phyloP scores from a whole-genome alignment of 306 rosid genomes.

The Sophora flavescens region DNA sequence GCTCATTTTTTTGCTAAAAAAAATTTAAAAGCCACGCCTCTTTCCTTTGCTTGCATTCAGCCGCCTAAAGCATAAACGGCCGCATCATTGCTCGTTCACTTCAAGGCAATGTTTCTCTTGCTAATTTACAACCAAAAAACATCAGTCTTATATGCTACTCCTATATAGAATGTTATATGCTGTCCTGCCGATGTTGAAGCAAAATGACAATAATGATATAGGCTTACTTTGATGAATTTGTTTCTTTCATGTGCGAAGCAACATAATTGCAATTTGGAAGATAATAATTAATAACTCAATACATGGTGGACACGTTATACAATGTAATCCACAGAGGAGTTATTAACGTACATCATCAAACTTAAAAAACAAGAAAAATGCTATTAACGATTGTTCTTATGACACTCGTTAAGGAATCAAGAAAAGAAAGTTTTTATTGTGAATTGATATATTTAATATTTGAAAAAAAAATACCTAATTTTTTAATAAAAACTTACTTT shows the following conservation, averaged over 20 bases:
- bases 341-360: not conserved
- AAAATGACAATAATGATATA: not conserved
- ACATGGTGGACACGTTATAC: not conserved
- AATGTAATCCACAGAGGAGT: not conserved
- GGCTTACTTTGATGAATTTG: not conserved
- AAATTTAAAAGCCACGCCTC: no score
- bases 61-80: constrained; percentile 30
- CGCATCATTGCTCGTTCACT: constrained; percentile 6
- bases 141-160: no score
- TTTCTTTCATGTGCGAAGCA: not conserved
- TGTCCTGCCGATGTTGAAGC: constrained; percentile 11
- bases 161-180: not conserved
- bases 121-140: not conserved
- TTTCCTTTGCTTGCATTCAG: constrained; percentile 11
- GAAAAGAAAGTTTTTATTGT: no score
- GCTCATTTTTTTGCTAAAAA: not conserved
- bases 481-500: no score
- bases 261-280: not conserved
- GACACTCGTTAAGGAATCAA: no score
- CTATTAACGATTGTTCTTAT: no score
- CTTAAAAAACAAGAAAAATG: no score
- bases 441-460: no score
- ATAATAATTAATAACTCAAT: not conserved
- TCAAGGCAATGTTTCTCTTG: not conserved
- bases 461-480: no score